phyloP scores from a whole-genome alignment of 352 stramenopile genomes.

The Globisporangium emineosum region DNA sequence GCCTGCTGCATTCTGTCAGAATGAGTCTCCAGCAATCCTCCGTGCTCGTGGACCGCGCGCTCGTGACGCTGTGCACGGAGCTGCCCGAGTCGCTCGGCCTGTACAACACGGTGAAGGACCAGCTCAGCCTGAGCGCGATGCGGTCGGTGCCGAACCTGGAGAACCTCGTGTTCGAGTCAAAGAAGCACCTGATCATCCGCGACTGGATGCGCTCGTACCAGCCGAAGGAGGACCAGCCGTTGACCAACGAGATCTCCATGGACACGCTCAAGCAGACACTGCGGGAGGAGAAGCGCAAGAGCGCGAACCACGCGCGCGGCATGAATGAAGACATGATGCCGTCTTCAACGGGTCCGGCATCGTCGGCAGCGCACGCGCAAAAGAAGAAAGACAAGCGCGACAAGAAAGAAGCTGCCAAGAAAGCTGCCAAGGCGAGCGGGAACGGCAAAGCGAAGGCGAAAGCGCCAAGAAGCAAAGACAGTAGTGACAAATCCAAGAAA shows the following conservation, averaged over 20 bases:
- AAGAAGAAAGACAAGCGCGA: constrained; percentile 25
- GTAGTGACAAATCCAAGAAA: constrained; percentile 11
- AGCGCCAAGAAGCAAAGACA: constrained; percentile 5
- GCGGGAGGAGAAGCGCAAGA: constrained; percentile 49
- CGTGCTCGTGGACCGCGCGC: constrained; percentile 69
- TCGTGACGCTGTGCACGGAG: constrained; percentile 73
- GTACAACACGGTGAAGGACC: constrained; percentile 72
- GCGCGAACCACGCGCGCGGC: constrained; percentile 30
- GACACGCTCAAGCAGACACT: constrained; percentile 46
- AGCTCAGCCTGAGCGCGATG: constrained; percentile 56
- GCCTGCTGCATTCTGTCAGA: constrained; percentile 26
- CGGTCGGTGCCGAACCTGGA: constrained; percentile 56
- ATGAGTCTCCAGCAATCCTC: constrained; percentile 75
- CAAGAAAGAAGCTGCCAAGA: constrained; percentile 15
- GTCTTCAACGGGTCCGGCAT: neutral
- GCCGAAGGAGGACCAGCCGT: constrained; percentile 43
- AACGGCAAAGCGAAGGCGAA: constrained; percentile 21
- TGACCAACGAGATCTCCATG: constrained; percentile 53
- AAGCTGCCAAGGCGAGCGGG: neutral
- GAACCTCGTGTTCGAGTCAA: constrained; percentile 44
- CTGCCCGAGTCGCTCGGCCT: constrained; percentile 77
- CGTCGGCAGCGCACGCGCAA: constrained; percentile 8
- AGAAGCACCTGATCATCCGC: constrained; percentile 58
- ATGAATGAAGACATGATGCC: constrained; percentile 45
- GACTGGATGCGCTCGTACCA: constrained; percentile 79